Conservation (phyloP, 345 rosid genomes). For the Eucalyptus albens region DNA sequence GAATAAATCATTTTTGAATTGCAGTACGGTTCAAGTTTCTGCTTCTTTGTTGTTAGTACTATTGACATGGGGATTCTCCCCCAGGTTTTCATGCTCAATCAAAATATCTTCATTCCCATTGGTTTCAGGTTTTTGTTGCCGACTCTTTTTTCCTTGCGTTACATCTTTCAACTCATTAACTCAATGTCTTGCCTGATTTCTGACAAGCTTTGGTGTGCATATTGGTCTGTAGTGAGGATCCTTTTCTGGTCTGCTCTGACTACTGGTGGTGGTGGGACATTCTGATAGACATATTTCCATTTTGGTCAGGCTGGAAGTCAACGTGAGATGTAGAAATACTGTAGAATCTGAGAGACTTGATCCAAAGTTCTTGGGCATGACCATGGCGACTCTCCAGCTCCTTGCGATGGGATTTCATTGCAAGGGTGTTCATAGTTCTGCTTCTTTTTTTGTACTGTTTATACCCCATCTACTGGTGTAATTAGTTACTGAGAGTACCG, state of each 20-base stretch:
- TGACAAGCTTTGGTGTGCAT: neutral
- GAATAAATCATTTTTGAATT: neutral
- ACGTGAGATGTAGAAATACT: neutral
- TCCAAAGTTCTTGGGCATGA: neutral
- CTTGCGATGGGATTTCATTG: neutral
- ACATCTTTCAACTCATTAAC: neutral
- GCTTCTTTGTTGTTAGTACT: neutral
- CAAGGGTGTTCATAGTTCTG: neutral
- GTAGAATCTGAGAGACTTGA: neutral
- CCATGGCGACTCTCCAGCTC: neutral
- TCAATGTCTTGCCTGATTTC: neutral
- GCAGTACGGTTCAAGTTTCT: neutral
- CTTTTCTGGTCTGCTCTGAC: neutral
- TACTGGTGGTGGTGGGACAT: neutral
- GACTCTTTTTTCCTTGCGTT: neutral
- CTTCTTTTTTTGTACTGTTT: neutral
- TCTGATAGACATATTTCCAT: neutral
- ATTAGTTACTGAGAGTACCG: neutral
- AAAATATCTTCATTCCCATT: neutral
- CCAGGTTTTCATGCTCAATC: neutral
- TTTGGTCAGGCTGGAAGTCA: neutral
- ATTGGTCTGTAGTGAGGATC: neutral
- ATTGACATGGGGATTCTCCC: neutral
- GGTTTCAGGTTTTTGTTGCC: neutral
- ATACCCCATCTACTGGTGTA: neutral